Conservation (phyloP, 176 grass and related monocot species). For the Aechmea fasciata region DNA sequence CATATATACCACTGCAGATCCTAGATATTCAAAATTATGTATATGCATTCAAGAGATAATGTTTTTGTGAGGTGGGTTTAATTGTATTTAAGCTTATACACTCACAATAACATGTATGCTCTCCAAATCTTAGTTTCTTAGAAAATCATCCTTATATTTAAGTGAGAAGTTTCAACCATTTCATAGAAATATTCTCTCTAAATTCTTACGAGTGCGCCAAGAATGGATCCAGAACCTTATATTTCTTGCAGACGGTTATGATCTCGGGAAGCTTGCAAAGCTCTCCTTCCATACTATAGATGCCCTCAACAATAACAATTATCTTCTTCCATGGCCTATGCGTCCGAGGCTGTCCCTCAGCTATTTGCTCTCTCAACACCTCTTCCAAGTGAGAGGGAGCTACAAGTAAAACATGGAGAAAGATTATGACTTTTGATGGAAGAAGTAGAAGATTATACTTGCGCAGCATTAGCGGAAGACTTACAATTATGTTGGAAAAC, state of each 20-base stretch:
- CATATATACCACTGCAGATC: too few relatives aligned
- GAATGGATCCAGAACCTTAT: constrained; percentile 34
- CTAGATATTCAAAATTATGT: too few relatives aligned
- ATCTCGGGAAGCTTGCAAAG: constrained; percentile 84
- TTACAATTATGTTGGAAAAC: constrained; percentile 86
- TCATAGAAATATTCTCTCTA: too few relatives aligned
- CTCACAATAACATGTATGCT: too few relatives aligned
- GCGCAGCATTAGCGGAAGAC: constrained; percentile 2
- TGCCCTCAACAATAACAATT: constrained; percentile 83
- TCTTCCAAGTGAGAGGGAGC: constrained; percentile 78
- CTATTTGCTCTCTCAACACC: constrained; percentile 79
- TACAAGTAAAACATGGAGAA: constrained; percentile 6
- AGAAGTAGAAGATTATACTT: neutral
- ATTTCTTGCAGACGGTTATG: constrained; percentile 87
- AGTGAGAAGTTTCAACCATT: too few relatives aligned
- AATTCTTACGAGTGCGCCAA: neutral
- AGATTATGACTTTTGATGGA: neutral
- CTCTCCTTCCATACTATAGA: constrained; percentile 90
- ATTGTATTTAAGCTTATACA: too few relatives aligned
- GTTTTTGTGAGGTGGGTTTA: too few relatives aligned
- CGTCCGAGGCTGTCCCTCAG: constrained; percentile 61
- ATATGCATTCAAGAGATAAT: too few relatives aligned
- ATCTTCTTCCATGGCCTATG: constrained; percentile 84
- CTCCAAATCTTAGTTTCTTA: too few relatives aligned
- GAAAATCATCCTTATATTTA: too few relatives aligned